Percentiles rank a stretch among this genome's conserved stretches.
Evolutionary conservation across 352 stramenopile genomes (phyloP).

Genomic region (Elongisporangium anandrum): DNA sequence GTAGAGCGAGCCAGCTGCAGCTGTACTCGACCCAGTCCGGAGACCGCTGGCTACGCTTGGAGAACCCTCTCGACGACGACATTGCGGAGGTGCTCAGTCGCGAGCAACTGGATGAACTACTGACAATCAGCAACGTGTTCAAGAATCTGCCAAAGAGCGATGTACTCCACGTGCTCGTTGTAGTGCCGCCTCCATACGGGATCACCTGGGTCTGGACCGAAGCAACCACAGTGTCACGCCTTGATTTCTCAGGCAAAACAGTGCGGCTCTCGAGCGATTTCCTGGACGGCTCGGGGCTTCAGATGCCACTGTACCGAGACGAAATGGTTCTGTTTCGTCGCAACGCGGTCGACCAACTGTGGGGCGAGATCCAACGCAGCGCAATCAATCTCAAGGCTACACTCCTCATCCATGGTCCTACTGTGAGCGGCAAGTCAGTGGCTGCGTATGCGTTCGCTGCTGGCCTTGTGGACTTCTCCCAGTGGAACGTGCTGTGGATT

Average conservation of each 20-base stretch:
- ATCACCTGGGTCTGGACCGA: neutral
- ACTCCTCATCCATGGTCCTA: neutral
- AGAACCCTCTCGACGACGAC: no score
- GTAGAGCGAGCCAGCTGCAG: no score
- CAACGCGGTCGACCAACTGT: neutral
- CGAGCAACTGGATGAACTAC: no score
- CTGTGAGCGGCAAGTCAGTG: neutral
- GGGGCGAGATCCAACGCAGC: neutral
- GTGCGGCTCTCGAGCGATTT: neutral
- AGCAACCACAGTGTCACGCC: neutral
- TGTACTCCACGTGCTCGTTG: no score
- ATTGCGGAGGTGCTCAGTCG: no score
- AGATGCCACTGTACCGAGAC: neutral
- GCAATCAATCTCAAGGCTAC: neutral
- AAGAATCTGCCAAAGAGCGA: no score
- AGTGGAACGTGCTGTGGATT: neutral
- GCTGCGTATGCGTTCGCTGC: neutral
- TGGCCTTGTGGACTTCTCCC: neutral
- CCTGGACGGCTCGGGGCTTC: neutral
- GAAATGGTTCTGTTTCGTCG: neutral
- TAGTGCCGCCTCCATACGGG: no score
- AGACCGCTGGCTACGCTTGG: no score
- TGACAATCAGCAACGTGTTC: no score
- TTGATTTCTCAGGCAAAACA: neutral
- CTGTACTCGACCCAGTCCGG: no score